Evolutionary conservation across 768 basidiomycete genomes (phyloP).

Genomic region (Myochromella boudieri): DNA sequence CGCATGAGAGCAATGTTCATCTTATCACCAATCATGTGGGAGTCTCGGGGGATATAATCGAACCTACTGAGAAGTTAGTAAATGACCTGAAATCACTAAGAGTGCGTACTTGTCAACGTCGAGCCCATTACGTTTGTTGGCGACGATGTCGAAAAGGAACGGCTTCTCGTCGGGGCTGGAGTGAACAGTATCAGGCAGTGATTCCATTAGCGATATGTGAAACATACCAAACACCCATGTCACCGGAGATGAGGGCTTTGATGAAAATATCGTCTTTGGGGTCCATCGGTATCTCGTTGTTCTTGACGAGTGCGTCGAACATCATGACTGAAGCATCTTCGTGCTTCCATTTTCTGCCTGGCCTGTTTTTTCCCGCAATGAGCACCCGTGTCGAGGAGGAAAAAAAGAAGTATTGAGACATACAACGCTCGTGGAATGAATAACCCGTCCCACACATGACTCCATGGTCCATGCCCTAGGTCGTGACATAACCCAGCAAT

Average conservation of each 20-base stretch:
- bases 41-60: conserved; percentile 81
- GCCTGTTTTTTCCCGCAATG: no score
- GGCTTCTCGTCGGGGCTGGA: conserved; percentile 52
- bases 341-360: conserved; percentile 61
- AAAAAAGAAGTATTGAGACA: conserved; percentile 28
- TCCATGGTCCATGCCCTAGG: conserved; percentile 85
- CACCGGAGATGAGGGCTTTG: conserved; percentile 78
- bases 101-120: conserved; percentile 77
- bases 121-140: conserved; percentile 77
- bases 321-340: conserved; percentile 83
- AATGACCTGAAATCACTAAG: not conserved
- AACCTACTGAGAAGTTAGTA: conserved; percentile 44
- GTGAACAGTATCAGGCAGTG: not conserved
- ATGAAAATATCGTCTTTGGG: conserved; percentile 56
- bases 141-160: conserved; percentile 84
- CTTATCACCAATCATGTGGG: conserved; percentile 66
- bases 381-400: no score
- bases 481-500: conserved; percentile 84
- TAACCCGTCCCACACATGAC: conserved; percentile 76
- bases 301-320: conserved; percentile 66
- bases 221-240: conserved; percentile 49
- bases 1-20: conserved; percentile 48
- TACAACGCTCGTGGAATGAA: conserved; percentile 73
- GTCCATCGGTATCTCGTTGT: conserved; percentile 51
- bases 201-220: not conserved